These are phyloP conservation scores for Lepidopterella palustris DNA, from an alignment of 495 filamentous ascomycete species.

Conservation along the genomic window DNA sequence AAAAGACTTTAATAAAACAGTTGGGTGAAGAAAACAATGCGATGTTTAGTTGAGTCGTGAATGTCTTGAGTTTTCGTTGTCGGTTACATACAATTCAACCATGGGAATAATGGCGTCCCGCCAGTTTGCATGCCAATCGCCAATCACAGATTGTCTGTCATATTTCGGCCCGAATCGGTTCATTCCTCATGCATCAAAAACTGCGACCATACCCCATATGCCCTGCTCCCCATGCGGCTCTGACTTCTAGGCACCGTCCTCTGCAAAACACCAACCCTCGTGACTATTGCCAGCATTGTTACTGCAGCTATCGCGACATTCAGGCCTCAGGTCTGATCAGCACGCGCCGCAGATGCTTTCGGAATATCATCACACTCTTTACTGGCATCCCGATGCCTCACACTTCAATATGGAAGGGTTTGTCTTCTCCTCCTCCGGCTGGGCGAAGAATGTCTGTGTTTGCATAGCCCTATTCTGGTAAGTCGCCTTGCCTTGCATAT, in stretches of 20 bases:
- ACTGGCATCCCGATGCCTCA: slow-evolving; percentile 21
- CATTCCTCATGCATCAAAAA: neutral
- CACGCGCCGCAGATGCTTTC: slow-evolving; percentile 17
- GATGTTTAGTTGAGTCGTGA: too few relatives aligned
- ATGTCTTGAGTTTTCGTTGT: too few relatives aligned
- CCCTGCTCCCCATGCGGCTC: neutral
- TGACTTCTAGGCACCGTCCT: too few relatives aligned
- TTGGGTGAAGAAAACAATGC: too few relatives aligned
- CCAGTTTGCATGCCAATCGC: too few relatives aligned
- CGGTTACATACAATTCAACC: too few relatives aligned
- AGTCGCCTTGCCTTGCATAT: neutral
- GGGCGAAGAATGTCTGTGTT: slow-evolving; percentile 28
- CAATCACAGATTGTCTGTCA: neutral
- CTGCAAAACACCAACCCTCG: neutral
- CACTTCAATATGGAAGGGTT: slow-evolving; percentile 28
- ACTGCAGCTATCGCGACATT: neutral
- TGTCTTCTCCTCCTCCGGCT: slow-evolving; percentile 22
- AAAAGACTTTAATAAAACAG: too few relatives aligned
- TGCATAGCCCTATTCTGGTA: slow-evolving; percentile 29
- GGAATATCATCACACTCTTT: slow-evolving; percentile 13
- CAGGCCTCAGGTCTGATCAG: neutral
- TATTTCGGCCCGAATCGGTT: neutral
- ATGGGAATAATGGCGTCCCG: too few relatives aligned
- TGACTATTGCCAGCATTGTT: neutral
- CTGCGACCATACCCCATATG: neutral